Conservation (phyloP, 1,284 basidiomycete species). For the Ustilago shanxiensis region DNA sequence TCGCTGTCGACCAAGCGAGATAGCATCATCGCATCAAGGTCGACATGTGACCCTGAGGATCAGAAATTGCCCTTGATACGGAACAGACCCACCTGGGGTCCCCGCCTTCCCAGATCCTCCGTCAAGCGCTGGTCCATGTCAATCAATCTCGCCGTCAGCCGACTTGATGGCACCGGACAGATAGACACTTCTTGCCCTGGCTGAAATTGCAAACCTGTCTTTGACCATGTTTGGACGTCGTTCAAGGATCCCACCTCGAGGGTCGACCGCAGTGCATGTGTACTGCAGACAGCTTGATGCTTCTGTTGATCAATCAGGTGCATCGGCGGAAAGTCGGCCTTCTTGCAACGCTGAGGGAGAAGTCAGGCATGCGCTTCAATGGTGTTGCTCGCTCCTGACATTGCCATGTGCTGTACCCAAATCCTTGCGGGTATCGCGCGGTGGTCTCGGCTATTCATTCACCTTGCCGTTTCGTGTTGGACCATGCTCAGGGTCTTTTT, state of each 20-base stretch:
- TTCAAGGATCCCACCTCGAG: too few relatives aligned
- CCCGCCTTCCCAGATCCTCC: constrained; percentile 7
- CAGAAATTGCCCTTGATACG: too few relatives aligned
- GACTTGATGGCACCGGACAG: background rate
- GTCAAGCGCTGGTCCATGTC: constrained; percentile 8
- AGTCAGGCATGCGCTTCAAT: background rate
- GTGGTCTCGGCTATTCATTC: background rate
- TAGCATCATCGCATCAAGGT: background rate
- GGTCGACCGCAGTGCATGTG: too few relatives aligned
- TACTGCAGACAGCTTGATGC: too few relatives aligned
- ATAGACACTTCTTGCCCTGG: background rate
- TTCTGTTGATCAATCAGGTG: background rate
- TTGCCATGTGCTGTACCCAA: background rate
- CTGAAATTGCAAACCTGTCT: background rate
- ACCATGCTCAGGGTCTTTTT: background rate
- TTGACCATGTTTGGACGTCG: background rate
- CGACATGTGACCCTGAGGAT: background rate
- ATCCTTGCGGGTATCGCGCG: background rate
- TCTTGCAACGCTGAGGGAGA: background rate
- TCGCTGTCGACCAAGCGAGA: background rate
- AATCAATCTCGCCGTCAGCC: constrained; percentile 20
- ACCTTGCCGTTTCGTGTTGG: background rate
- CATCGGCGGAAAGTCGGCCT: background rate
- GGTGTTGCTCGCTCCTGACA: background rate
- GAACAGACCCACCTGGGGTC: too few relatives aligned